These are phyloP conservation scores for Fusarium humuli DNA, from an alignment of 2,329 filamentous ascomycete genomes.

Conservation along the genomic window DNA sequence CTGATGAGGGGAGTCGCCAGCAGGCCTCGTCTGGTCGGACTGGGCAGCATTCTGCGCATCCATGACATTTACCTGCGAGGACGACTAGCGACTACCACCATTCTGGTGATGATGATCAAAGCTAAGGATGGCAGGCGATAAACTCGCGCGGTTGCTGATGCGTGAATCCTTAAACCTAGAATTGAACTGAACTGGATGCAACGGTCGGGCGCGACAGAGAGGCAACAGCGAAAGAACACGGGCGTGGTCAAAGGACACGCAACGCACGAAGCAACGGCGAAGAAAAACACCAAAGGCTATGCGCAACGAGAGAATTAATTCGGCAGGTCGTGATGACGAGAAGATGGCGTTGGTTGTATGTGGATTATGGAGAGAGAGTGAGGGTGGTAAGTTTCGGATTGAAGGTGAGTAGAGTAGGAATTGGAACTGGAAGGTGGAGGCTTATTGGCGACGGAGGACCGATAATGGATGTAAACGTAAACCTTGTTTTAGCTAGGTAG, in stretches of 20 bases:
- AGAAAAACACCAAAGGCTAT: slow-evolving; percentile 23
- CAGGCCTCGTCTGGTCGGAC: slow-evolving; percentile 70
- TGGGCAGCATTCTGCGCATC: slow-evolving; percentile 76
- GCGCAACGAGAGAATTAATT: slow-evolving; percentile 23
- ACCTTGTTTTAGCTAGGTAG: slow-evolving; percentile 40
- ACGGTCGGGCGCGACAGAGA: slow-evolving; percentile 28
- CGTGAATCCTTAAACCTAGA: slow-evolving; percentile 31
- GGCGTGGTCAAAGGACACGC: slow-evolving; percentile 29
- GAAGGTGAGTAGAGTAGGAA: slow-evolving; percentile 21
- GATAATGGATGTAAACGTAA: slow-evolving; percentile 32
- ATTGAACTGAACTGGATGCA: slow-evolving; percentile 16
- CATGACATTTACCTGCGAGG: slow-evolving; percentile 72
- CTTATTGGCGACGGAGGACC: slow-evolving; percentile 25
- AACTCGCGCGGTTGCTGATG: slow-evolving; percentile 41
- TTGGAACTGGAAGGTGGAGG: slow-evolving; percentile 35
- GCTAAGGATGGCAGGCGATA: slow-evolving; percentile 42
- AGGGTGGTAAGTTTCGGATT: slow-evolving; percentile 29
- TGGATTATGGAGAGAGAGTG: slow-evolving; percentile 1
- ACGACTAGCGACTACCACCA: slow-evolving; percentile 66
- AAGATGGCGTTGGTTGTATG: slow-evolving; percentile 31
- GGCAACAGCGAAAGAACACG: slow-evolving; percentile 15
- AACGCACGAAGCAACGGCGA: slow-evolving; percentile 17
- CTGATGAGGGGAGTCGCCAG: slow-evolving; percentile 64
- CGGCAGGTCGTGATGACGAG: slow-evolving; percentile 17
- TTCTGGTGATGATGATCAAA: slow-evolving; percentile 59